phyloP scores from a whole-genome alignment of 2,329 filamentous ascomycete genomes.

The Fusarium mexicanum region DNA sequence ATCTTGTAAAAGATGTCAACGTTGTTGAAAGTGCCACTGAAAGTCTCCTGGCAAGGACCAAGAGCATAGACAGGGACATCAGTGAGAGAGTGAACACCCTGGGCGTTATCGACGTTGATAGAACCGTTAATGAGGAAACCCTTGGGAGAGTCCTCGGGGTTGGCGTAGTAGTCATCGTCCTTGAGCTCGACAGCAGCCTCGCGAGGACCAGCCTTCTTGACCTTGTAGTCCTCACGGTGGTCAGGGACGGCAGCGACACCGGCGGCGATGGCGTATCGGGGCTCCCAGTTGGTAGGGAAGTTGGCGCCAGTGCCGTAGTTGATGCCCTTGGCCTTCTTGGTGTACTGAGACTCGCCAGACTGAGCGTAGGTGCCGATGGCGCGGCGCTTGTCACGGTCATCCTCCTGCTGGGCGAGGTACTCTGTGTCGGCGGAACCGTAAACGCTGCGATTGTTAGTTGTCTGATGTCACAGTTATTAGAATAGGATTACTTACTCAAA shows the following conservation, averaged over 20 bases:
- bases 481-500: constrained; percentile 64
- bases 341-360: constrained; percentile 81
- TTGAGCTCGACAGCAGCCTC: constrained; percentile 64
- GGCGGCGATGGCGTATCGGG: constrained; percentile 80
- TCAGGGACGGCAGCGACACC: constrained; percentile 79
- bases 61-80: constrained; percentile 82
- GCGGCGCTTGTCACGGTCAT: constrained; percentile 76
- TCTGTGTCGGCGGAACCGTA: constrained; percentile 83
- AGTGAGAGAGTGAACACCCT: constrained; percentile 81
- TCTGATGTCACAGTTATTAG: neutral
- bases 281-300: constrained; percentile 88
- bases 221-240: constrained; percentile 77
- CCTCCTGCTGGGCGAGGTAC: constrained; percentile 73
- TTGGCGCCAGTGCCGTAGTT: constrained; percentile 77
- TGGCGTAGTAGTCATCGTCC: constrained; percentile 72
- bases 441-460: constrained; percentile 54
- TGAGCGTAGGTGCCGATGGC: constrained; percentile 79
- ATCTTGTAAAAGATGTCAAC: constrained; percentile 82
- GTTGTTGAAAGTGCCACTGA: constrained; percentile 76
- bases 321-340: constrained; percentile 63
- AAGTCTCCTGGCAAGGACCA: constrained; percentile 81
- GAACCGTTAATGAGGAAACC: constrained; percentile 83
- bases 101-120: constrained; percentile 67
- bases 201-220: constrained; percentile 73
- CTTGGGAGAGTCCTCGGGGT: constrained; percentile 70